Conservation (phyloP, 495 filamentous ascomycete species). For the Tuber umbilicatum region DNA sequence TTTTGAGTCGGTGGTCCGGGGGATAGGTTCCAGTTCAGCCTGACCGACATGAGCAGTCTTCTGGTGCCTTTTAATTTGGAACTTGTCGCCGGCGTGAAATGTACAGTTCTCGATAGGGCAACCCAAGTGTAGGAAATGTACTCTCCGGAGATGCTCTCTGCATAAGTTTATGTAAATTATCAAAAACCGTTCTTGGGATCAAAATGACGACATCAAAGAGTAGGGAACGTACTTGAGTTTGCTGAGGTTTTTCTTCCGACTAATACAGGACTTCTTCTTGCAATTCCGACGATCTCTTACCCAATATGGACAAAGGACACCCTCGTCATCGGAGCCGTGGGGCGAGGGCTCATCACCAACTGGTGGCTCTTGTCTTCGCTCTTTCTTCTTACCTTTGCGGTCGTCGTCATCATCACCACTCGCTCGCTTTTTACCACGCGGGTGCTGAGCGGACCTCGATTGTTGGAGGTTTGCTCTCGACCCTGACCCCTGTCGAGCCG, state of each 20-base stretch:
- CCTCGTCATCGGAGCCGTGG: not conserved
- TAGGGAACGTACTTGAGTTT: constrained; percentile 18
- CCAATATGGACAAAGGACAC: constrained; percentile 9
- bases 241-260: constrained; percentile 3
- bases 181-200: not conserved
- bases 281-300: fast-evolving
- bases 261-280: not conserved
- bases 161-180: not conserved
- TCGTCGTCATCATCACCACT: not conserved
- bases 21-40: not conserved
- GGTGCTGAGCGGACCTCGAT: not conserved
- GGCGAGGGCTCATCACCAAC: not conserved
- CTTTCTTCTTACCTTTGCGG: constrained; percentile 2
- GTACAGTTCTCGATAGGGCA: constrained; percentile 1
- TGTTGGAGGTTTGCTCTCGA: not conserved
- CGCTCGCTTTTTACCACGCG: not conserved
- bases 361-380: not conserved
- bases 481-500: not conserved
- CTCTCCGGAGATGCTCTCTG: constrained; percentile 15
- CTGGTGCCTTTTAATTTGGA: constrained; percentile 11
- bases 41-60: not conserved
- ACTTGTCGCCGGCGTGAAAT: constrained; percentile 11
- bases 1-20: not conserved
- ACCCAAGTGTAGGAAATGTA: constrained; percentile 3
- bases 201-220: not conserved